These are phyloP conservation scores for Leucoagaricus sp. DNA, from an alignment of 1,284 basidiomycete species.

Conservation along the genomic window DNA sequence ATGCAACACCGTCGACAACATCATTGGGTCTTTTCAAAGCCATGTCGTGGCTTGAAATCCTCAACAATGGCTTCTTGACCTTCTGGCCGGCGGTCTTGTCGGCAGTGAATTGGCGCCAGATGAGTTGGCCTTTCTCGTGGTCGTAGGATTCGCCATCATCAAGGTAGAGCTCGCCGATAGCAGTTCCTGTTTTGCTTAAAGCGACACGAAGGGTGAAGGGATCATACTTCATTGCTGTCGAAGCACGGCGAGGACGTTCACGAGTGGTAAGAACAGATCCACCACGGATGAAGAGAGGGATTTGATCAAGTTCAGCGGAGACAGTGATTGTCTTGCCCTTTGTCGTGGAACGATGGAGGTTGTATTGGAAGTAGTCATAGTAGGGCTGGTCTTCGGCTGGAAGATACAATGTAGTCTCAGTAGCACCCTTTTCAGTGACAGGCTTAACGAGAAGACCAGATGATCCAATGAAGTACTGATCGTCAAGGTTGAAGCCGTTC, in stretches of 20 bases:
- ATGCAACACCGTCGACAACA: slow-evolving; percentile 53
- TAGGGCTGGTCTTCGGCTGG: slow-evolving; percentile 87
- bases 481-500: slow-evolving; percentile 85
- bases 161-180: slow-evolving; percentile 87
- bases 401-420: slow-evolving; percentile 79
- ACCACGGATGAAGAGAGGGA: slow-evolving; percentile 91
- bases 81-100: slow-evolving; percentile 44
- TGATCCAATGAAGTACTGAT: slow-evolving; percentile 92
- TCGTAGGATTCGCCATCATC: slow-evolving; percentile 92
- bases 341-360: slow-evolving; percentile 64
- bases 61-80: slow-evolving; percentile 38
- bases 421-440: slow-evolving; percentile 76
- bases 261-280: slow-evolving; percentile 89
- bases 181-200: slow-evolving; percentile 64
- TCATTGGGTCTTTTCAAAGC: slow-evolving; percentile 43
- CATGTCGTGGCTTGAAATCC: slow-evolving; percentile 58
- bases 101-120: slow-evolving; percentile 81
- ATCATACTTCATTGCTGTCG: slow-evolving; percentile 87
- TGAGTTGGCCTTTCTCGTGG: slow-evolving; percentile 77
- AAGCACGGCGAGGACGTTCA: slow-evolving; percentile 84
- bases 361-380: slow-evolving; percentile 88
- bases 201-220: slow-evolving; percentile 93
- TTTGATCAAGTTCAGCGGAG: slow-evolving; percentile 73
- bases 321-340: slow-evolving; percentile 73
- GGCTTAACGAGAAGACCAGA: slow-evolving; percentile 94